Percentiles rank a stretch among this genome's conserved stretches.
Evolutionary conservation across 495 filamentous ascomycete species (phyloP).

Genomic region (Podospora fimiseda): DNA sequence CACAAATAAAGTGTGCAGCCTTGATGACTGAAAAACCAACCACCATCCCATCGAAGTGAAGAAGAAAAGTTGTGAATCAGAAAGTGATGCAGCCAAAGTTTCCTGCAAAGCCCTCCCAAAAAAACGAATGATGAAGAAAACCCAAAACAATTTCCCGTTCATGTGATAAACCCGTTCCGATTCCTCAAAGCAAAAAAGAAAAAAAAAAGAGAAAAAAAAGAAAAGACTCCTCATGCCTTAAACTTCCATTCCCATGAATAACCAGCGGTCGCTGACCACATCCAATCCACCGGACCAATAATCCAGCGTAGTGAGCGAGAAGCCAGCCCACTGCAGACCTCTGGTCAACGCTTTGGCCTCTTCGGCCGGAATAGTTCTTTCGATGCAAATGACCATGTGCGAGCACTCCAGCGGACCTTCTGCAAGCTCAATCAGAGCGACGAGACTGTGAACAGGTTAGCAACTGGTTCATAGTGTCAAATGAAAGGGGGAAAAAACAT

Average conservation of each 20-base stretch:
- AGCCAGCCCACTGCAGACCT: slow-evolving; percentile 89
- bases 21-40: too few species aligned
- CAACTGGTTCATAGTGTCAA: too few species aligned
- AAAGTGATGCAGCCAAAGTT: too few species aligned
- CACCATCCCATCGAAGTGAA: too few species aligned
- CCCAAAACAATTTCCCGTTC: neutral
- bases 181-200: neutral
- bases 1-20: too few species aligned
- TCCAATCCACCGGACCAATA: slow-evolving; percentile 56
- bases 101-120: too few species aligned
- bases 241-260: slow-evolving; percentile 81
- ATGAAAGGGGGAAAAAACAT: too few species aligned
- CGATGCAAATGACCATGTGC: slow-evolving; percentile 73
- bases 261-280: slow-evolving; percentile 64
- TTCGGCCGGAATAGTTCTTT: slow-evolving; percentile 54
- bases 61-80: too few species aligned
- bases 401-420: slow-evolving; percentile 64
- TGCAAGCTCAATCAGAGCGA: slow-evolving; percentile 86
- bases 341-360: slow-evolving; percentile 60
- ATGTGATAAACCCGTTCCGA: neutral
- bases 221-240: slow-evolving; percentile 42
- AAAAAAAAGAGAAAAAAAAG: slow-evolving; percentile 15
- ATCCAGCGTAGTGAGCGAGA: slow-evolving; percentile 70
- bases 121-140: neutral
- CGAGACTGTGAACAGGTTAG: slow-evolving; percentile 65